A percentile compares a stretch with the other conserved stretches of the same genome.
phyloP scores from a whole-genome alignment of 2,329 filamentous ascomycete species.

The Pseudogymnoascus pannorum region DNA sequence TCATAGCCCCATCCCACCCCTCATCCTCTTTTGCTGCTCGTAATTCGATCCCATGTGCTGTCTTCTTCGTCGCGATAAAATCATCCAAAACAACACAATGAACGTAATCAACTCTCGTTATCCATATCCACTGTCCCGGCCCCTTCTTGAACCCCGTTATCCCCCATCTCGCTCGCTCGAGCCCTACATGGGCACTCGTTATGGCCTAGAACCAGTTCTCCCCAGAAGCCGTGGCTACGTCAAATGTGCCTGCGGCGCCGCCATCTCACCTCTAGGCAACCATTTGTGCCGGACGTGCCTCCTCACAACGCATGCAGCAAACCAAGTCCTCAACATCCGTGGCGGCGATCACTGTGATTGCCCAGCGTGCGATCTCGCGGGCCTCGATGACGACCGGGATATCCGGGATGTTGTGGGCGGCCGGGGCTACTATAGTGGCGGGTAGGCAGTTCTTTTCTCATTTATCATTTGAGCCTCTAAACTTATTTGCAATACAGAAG shows the following conservation, averaged over 20 bases:
- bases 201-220: neutral
- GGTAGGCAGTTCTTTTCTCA: neutral
- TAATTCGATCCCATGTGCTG: conserved; percentile 2
- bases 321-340: conserved; percentile 7
- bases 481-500: neutral
- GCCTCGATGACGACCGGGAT: neutral
- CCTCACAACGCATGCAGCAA: conserved; percentile 9
- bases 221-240: conserved; percentile 2
- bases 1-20: neutral
- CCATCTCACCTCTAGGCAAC: conserved; percentile 2
- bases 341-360: conserved; percentile 10
- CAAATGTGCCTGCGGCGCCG: conserved; percentile 1
- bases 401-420: neutral
- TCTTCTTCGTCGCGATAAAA: neutral
- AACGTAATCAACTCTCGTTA: conserved; percentile 9
- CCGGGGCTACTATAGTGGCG: neutral
- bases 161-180: conserved; percentile 6
- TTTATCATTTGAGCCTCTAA: neutral
- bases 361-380: neutral
- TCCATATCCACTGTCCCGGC: neutral
- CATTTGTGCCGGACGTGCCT: conserved; percentile 7
- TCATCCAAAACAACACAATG: conserved; percentile 9
- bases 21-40: neutral
- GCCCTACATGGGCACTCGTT: neutral
- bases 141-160: conserved; percentile 1